A percentile compares a stretch with the other conserved stretches of the same genome.
These are phyloP conservation scores for Auricularia auricula-judae DNA, from an alignment of 768 basidiomycete species.

Conservation along the genomic window DNA sequence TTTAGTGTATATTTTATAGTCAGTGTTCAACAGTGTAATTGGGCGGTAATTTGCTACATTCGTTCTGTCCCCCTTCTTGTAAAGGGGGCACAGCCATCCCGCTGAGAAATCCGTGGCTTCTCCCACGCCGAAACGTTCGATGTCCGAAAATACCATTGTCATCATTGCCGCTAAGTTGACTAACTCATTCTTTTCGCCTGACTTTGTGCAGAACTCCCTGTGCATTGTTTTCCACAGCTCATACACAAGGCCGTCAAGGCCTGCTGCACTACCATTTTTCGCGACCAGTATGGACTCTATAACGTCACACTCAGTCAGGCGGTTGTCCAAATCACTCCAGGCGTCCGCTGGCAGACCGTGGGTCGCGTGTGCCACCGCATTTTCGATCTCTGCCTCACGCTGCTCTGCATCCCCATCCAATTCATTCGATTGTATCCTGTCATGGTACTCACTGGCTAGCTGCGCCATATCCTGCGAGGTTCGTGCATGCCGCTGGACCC, in stretches of 20 bases:
- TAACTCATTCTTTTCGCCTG: too few relatives aligned
- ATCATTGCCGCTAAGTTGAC: too few relatives aligned
- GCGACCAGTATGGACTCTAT: neutral
- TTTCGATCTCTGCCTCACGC: neutral
- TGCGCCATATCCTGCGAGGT: neutral
- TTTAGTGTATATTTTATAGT: slow-evolving; percentile 9
- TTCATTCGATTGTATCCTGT: neutral
- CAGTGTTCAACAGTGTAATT: slow-evolving; percentile 8
- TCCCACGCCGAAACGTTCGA: too few relatives aligned
- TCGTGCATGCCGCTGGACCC: neutral
- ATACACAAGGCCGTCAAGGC: neutral
- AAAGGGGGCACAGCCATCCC: slow-evolving; percentile 8
- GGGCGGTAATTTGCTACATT: slow-evolving; percentile 9
- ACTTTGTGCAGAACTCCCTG: too few relatives aligned
- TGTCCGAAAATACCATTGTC: too few relatives aligned
- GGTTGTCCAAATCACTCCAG: too few relatives aligned
- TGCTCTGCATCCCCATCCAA: neutral
- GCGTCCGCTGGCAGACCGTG: too few relatives aligned
- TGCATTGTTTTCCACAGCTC: neutral
- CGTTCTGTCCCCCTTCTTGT: slow-evolving; percentile 5
- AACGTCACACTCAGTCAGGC: neutral
- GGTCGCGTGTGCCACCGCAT: neutral
- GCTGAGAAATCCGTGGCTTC: neutral
- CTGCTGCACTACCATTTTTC: neutral
- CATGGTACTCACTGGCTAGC: neutral